Conservation (phyloP, 768 basidiomycete genomes). For the Leucogyrophana mollusca region DNA sequence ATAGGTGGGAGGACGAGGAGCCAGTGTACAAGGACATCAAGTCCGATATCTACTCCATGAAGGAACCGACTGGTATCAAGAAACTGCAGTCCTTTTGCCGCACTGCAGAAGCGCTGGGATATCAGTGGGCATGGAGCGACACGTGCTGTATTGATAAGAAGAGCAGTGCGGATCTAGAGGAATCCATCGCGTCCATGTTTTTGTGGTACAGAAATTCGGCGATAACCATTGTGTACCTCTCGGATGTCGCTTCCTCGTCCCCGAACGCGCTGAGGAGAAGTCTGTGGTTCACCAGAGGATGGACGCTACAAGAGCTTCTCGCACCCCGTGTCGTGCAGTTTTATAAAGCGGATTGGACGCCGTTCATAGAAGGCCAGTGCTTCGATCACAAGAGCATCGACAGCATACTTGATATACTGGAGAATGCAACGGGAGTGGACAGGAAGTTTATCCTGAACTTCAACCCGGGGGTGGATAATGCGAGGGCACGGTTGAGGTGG, state of each 20-base stretch:
- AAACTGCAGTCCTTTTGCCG: slow-evolving; percentile 23
- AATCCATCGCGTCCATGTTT: slow-evolving; percentile 32
- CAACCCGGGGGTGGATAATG: not conserved
- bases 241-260: slow-evolving; percentile 14
- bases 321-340: slow-evolving; percentile 30
- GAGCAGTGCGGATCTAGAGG: slow-evolving; percentile 29
- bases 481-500: slow-evolving; percentile 4
- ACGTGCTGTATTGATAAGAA: slow-evolving; percentile 30
- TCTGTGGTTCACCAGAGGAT: slow-evolving; percentile 30
- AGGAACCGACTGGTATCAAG: not conserved
- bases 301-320: slow-evolving; percentile 29
- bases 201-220: slow-evolving; percentile 28
- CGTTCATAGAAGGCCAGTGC: slow-evolving; percentile 11
- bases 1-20: slow-evolving; percentile 3
- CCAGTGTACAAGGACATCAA: no score
- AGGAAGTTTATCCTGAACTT: slow-evolving; percentile 1
- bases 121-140: slow-evolving; percentile 27
- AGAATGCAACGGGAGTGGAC: not conserved
- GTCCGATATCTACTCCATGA: not conserved
- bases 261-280: slow-evolving; percentile 13
- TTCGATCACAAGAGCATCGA: not conserved
- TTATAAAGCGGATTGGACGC: slow-evolving; percentile 24
- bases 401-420: not conserved
- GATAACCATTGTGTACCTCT: slow-evolving; percentile 27
- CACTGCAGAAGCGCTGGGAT: slow-evolving; percentile 15